Conservation (phyloP, 2,329 filamentous ascomycete genomes). For the Ceratocystis smalleyi region DNA sequence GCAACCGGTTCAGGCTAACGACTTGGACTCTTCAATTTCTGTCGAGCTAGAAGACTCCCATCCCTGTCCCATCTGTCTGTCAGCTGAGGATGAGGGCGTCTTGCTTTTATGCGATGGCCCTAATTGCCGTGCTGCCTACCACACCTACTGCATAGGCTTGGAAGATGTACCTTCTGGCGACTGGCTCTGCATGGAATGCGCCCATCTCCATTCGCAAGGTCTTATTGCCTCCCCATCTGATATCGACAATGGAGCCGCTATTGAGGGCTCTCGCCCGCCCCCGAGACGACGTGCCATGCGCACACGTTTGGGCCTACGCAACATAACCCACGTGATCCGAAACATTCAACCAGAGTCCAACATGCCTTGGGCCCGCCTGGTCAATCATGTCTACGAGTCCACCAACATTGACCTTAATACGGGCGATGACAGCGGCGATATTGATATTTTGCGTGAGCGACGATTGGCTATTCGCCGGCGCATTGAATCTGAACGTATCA, state of each 20-base stretch:
- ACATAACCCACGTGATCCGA: conserved; percentile 23
- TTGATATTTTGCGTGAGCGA: conserved; percentile 30
- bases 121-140: conserved; percentile 67
- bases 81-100: conserved; percentile 64
- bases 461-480: conserved; percentile 38
- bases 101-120: conserved; percentile 71
- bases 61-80: conserved; percentile 74
- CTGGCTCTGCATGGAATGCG: conserved; percentile 87
- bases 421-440: conserved; percentile 32
- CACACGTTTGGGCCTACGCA: conserved; percentile 22
- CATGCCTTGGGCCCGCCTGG: conserved; percentile 52
- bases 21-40: conserved; percentile 65
- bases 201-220: conserved; percentile 31
- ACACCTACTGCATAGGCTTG: conserved; percentile 80
- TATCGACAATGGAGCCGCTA: not conserved
- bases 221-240: not conserved
- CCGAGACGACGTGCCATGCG: conserved; percentile 24
- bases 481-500: conserved; percentile 36
- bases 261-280: conserved; percentile 23
- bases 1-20: conserved; percentile 32
- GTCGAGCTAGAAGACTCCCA: conserved; percentile 54
- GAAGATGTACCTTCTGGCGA: conserved; percentile 57
- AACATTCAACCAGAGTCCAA: conserved; percentile 36
- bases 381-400: conserved; percentile 47
- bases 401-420: conserved; percentile 51